Evolutionary conservation across 225 moss, liverwort and hornwort genomes (phyloP).

Genomic region (Pleurozium schreberi): DNA sequence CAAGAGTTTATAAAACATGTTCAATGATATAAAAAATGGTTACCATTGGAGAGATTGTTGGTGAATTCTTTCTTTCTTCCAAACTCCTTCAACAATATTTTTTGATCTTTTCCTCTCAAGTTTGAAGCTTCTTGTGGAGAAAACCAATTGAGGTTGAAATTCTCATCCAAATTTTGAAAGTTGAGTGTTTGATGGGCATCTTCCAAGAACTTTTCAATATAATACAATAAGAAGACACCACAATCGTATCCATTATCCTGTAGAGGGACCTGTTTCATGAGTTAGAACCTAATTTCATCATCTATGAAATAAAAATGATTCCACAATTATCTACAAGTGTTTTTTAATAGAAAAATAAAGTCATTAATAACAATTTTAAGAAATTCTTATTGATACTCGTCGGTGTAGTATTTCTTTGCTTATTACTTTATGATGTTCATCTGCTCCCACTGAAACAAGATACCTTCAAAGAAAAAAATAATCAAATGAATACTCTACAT

Average conservation of each 20-base stretch:
- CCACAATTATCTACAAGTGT: not conserved
- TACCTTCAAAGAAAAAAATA: not conserved
- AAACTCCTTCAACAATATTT: too few relatives aligned
- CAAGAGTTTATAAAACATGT: too few relatives aligned
- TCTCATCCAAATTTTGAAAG: not conserved
- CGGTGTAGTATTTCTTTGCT: not conserved
- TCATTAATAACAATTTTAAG: fast-evolving
- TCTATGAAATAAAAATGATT: not conserved
- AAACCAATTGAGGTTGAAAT: not conserved
- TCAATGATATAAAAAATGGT: too few relatives aligned
- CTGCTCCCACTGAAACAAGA: fast-evolving
- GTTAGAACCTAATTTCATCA: not conserved
- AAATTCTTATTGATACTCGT: not conserved
- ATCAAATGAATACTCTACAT: not conserved
- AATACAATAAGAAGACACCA: not conserved
- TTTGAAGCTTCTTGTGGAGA: not conserved
- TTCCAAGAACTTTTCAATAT: not conserved
- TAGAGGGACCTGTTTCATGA: not conserved
- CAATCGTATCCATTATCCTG: not conserved
- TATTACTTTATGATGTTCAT: not conserved
- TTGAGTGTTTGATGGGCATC: not conserved
- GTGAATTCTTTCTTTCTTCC: too few relatives aligned
- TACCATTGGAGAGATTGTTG: too few relatives aligned
- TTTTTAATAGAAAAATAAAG: not conserved
- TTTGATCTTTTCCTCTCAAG: too few relatives aligned